Evolutionary conservation across 2,329 filamentous ascomycete species (phyloP).

Genomic region (Cladorrhinum sp.): DNA sequence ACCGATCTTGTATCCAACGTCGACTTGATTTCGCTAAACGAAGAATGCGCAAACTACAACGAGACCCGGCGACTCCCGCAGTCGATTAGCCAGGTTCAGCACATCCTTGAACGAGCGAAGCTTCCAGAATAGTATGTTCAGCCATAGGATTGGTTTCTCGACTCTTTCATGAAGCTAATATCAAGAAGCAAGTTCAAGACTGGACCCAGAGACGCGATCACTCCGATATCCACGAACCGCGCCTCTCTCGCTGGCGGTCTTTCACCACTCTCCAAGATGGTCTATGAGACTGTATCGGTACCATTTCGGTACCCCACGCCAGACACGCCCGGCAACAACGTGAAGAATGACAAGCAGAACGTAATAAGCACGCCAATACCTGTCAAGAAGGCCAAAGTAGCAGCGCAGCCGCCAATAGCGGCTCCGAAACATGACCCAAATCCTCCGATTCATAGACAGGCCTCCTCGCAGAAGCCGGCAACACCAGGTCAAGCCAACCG

Average conservation of each 20-base stretch:
- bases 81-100: slow-evolving; percentile 70
- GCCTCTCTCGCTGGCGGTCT: slow-evolving; percentile 40
- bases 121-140: slow-evolving; percentile 63
- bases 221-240: slow-evolving; percentile 25
- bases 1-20: slow-evolving; percentile 49
- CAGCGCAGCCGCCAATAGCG: slow-evolving; percentile 19
- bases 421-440: slow-evolving; percentile 20
- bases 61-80: slow-evolving; percentile 66
- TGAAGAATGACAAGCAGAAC: slow-evolving; percentile 30
- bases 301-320: slow-evolving; percentile 41
- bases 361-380: slow-evolving; percentile 25
- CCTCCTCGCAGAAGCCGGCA: background rate
- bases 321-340: slow-evolving; percentile 31
- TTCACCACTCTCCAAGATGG: slow-evolving; percentile 50
- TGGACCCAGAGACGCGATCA: slow-evolving; percentile 36
- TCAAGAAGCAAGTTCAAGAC: slow-evolving; percentile 55
- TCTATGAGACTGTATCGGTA: slow-evolving; percentile 43
- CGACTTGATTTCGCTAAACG: slow-evolving; percentile 67
- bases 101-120: slow-evolving; percentile 68
- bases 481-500: slow-evolving; percentile 1
- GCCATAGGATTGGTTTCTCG: background rate
- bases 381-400: slow-evolving; percentile 32
- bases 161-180: slow-evolving; percentile 27
- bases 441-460: slow-evolving; percentile 20
- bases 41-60: slow-evolving; percentile 59